Percentiles rank a stretch among this genome's conserved stretches.
Conservation (phyloP, 208 protist genomes). For the Crithidia fasciculata region DNA sequence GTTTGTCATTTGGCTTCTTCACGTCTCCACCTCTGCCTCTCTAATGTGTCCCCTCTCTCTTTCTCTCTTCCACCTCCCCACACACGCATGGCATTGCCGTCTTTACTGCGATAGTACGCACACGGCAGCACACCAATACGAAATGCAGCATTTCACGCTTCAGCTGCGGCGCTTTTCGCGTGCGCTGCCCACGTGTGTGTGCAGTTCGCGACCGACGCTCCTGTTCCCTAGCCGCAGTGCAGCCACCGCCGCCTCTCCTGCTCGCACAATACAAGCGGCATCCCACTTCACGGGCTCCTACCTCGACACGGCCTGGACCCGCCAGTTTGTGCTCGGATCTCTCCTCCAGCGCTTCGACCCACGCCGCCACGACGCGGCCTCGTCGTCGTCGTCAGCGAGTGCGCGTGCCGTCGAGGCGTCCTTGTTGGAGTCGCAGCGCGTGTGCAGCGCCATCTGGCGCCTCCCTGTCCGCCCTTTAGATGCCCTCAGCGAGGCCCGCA, state of each 20-base stretch:
- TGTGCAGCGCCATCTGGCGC: slow-evolving; percentile 63
- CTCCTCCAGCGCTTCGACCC: slow-evolving; percentile 75
- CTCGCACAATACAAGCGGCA: slow-evolving; percentile 10
- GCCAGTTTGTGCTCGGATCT: slow-evolving; percentile 80
- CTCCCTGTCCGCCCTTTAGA: slow-evolving; percentile 71
- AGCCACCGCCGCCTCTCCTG: background rate
- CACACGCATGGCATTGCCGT: too few relatives aligned
- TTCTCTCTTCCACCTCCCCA: too few relatives aligned
- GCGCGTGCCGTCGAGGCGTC: slow-evolving; percentile 42
- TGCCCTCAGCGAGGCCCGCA: slow-evolving; percentile 64
- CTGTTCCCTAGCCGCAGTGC: background rate
- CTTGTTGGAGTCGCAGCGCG: slow-evolving; percentile 64
- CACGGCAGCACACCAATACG: too few relatives aligned
- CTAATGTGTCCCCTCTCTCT: too few relatives aligned
- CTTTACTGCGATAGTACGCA: too few relatives aligned
- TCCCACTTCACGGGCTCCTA: slow-evolving; percentile 74
- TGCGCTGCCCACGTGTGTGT: too few relatives aligned
- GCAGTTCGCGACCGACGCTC: too few relatives aligned
- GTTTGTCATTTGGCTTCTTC: too few relatives aligned
- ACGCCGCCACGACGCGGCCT: background rate
- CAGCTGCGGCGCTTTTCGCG: too few relatives aligned
- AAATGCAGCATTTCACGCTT: too few relatives aligned
- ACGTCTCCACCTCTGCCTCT: too few relatives aligned
- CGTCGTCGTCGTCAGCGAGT: background rate
- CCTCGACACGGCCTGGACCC: slow-evolving; percentile 67